phyloP scores from a whole-genome alignment of 1,284 basidiomycete species.

The Golubevia sp. region DNA sequence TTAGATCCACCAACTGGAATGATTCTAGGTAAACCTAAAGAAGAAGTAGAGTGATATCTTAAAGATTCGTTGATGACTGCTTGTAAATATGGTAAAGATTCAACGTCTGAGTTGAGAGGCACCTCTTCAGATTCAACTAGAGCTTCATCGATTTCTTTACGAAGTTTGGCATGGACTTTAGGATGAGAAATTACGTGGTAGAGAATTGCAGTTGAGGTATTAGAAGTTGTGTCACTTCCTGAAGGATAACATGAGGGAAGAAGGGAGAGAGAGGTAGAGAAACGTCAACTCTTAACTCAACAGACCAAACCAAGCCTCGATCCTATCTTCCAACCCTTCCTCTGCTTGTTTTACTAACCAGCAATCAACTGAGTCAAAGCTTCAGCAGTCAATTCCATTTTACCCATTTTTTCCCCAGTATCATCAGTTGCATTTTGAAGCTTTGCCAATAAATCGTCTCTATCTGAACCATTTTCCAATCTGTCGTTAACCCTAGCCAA shows the following conservation, averaged over 20 bases:
- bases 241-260: conserved; percentile 60
- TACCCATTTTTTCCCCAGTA: conserved; percentile 76
- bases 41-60: conserved; percentile 75
- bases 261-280: conserved; percentile 69
- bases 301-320: background rate
- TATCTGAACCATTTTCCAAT: conserved; percentile 66
- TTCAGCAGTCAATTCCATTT: conserved; percentile 82
- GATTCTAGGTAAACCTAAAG: conserved; percentile 70
- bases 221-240: conserved; percentile 49
- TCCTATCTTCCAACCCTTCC: conserved; percentile 62
- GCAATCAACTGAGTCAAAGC: conserved; percentile 82
- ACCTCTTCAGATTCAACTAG: conserved; percentile 35
- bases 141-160: conserved; percentile 78
- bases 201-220: conserved; percentile 66
- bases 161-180: conserved; percentile 72
- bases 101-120: conserved; percentile 32
- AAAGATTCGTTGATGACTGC: conserved; percentile 82
- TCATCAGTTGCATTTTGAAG: conserved; percentile 78
- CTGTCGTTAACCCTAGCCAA: conserved; percentile 79
- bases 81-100: conserved; percentile 65
- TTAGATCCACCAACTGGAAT: conserved; percentile 34
- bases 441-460: conserved; percentile 79
- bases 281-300: conserved; percentile 32
- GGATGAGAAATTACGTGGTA: conserved; percentile 78
- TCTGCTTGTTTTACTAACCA: too few relatives aligned